A percentile compares a stretch with the other conserved stretches of the same genome.
phyloP scores from a whole-genome alignment of 192 early-diverging fungal genomes.

The Coemansia sp. region DNA sequence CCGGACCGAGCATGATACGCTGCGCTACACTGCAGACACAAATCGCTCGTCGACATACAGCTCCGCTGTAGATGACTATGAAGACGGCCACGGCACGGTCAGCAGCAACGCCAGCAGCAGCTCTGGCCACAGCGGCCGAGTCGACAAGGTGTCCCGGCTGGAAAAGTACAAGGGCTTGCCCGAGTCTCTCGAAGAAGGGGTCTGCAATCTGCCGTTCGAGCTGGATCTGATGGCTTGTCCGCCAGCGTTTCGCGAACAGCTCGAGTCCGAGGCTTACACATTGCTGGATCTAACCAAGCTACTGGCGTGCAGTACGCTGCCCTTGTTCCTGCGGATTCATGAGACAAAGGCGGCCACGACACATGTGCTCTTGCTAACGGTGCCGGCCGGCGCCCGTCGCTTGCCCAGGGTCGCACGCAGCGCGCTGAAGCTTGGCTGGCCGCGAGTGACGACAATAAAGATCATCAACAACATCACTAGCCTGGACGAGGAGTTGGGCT shows the following conservation, averaged over 20 bases:
- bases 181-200: constrained; percentile 43
- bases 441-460: constrained; percentile 44
- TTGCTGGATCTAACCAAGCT: constrained; percentile 47
- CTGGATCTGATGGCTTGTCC: constrained; percentile 44
- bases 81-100: constrained; percentile 6
- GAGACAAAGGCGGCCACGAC: constrained; percentile 50
- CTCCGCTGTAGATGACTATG: constrained; percentile 5
- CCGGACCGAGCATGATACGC: neutral
- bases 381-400: constrained; percentile 26
- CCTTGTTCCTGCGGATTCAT: constrained; percentile 46
- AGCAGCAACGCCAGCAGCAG: constrained; percentile 16
- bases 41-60: constrained; percentile 37
- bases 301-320: constrained; percentile 39
- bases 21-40: constrained; percentile 7
- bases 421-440: constrained; percentile 53
- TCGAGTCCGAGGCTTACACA: constrained; percentile 40
- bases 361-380: constrained; percentile 41
- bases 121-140: constrained; percentile 21
- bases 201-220: constrained; percentile 41
- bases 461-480: constrained; percentile 34
- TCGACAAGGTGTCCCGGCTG: constrained; percentile 47
- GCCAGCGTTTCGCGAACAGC: constrained; percentile 50
- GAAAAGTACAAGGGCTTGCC: constrained; percentile 51
- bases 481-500: constrained; percentile 45
- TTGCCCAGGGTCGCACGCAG: constrained; percentile 37